Evolutionary conservation across 352 stramenopile genomes (phyloP).

Genomic region (Globisporangium viniferum): DNA sequence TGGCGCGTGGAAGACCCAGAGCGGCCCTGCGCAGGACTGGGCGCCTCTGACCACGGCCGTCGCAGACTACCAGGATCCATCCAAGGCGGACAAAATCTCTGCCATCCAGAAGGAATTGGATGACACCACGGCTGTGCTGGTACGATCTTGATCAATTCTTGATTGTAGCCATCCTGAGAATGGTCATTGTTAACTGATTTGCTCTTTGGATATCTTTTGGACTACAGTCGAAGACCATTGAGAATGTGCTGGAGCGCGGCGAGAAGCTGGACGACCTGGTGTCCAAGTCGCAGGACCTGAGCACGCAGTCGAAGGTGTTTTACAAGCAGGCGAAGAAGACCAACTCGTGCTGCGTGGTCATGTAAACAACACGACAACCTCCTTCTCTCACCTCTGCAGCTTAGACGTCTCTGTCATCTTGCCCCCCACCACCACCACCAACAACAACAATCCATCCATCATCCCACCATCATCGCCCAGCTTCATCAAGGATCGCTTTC

Average conservation of each 20-base stretch:
- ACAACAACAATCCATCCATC: not conserved
- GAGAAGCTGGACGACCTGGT: conserved; percentile 99
- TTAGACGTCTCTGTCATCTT: conserved; percentile 8
- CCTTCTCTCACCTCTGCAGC: not conserved
- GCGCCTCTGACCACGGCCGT: conserved; percentile 91
- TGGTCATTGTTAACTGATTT: not conserved
- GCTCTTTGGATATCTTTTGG: not conserved
- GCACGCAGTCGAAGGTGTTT: conserved; percentile 99
- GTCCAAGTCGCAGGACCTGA: conserved; percentile 98
- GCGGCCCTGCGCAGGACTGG: conserved; percentile 83
- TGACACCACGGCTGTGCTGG: conserved; percentile 97
- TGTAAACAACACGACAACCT: conserved; percentile 40
- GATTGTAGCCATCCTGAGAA: not conserved
- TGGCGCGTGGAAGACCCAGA: conserved; percentile 56
- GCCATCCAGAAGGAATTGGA: conserved; percentile 99
- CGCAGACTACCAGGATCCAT: conserved; percentile 96
- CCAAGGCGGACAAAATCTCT: conserved; percentile 99
- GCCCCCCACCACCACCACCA: not conserved
- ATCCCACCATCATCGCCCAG: not conserved
- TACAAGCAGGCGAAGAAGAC: conserved; percentile 99
- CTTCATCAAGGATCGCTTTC: conserved; percentile 5
- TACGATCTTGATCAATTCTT: conserved; percentile 14
- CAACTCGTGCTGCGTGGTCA: conserved; percentile 97
- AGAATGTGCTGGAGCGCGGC: conserved; percentile 97
- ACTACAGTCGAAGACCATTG: conserved; percentile 96